Conservation (phyloP, 2,329 filamentous ascomycete genomes). For the Chaetothyriales sp. region DNA sequence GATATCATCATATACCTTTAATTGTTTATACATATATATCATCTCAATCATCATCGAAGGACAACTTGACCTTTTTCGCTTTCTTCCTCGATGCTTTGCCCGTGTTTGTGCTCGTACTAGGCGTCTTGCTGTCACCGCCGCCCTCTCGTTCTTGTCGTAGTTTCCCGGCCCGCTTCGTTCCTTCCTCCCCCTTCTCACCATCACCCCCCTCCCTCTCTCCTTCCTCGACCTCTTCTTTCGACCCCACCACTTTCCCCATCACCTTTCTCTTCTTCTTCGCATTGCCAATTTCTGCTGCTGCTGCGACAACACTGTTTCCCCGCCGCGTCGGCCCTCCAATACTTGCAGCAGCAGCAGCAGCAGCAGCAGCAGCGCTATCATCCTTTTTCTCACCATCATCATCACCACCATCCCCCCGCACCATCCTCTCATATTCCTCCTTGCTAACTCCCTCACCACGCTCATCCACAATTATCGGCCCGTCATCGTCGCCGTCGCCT, state of each 20-base stretch:
- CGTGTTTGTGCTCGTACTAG: slow-evolving; percentile 2
- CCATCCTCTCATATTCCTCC: slow-evolving; percentile 12
- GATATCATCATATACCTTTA: neutral
- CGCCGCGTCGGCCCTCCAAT: too few relatives aligned
- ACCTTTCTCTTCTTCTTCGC: slow-evolving; percentile 1
- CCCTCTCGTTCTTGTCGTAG: too few relatives aligned
- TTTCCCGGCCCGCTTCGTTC: too few relatives aligned
- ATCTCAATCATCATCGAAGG: slow-evolving; percentile 15
- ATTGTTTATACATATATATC: neutral
- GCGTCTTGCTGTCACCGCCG: neutral
- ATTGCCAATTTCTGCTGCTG: slow-evolving; percentile 10
- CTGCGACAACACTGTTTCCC: slow-evolving; percentile 14
- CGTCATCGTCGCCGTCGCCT: slow-evolving; percentile 18
- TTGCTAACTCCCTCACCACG: slow-evolving; percentile 13
- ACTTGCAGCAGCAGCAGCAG: too few relatives aligned
- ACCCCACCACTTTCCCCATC: slow-evolving; percentile 2
- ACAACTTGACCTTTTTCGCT: slow-evolving; percentile 18
- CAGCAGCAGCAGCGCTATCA: too few relatives aligned
- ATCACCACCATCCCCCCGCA: slow-evolving; percentile 2
- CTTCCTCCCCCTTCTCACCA: neutral
- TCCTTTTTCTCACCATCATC: slow-evolving; percentile 1
- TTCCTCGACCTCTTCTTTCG: neutral
- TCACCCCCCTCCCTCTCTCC: neutral
- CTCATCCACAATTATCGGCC: slow-evolving; percentile 16
- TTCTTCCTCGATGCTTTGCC: slow-evolving; percentile 10